Base-by-base conservation (phyloP, 2,329 filamentous ascomycete genomes). In the Beauveria caledonica region DNA sequence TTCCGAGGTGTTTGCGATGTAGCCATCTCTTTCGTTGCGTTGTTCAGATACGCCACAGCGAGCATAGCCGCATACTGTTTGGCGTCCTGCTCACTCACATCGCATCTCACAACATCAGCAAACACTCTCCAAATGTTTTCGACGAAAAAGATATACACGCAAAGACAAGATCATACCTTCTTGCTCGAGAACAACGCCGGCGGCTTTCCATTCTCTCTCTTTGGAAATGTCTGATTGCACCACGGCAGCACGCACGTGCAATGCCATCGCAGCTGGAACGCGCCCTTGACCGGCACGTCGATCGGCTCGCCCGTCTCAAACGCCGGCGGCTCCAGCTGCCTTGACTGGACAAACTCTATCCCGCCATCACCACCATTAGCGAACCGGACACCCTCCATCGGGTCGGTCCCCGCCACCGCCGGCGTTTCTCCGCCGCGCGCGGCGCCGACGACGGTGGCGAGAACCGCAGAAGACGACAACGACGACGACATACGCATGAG, bases 41-140 rank as follows among this genome's bases (percentile, higher is more conserved):
- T 58, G 21, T 68, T 66, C 17, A 82, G 70, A 71, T 74, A 80
- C 8, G 73, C 68, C 23, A 78, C 64, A 25, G 80, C 80, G 13
- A 73, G 74, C 64, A 75, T 76, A 23, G 81, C 80, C 0, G 82
- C 81, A 63, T 78, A 82, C 62, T 77, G 73, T 68, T 80, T 83
- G 25, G 82, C 80, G 40, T 77, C 68, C 71, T 76, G 52, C 9
- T 21, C 17, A 21, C 15, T 3, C 7, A 23, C 40, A 17, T 17
- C 6, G 2, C 9, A 8, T 15, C 4, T 6, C n/a, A 48, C 8
- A 21, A 40, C 9, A 40, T 36, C 5, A 36, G 11, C 33, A 36
- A 36, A 36, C 33, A 36, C 5, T 36, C 5, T 36, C 33, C 13
- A 2, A 36, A 5, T 13, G 9, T 33, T 13, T 33, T 21, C 1